phyloP scores from a whole-genome alignment of 345 rosid genomes.

The Ceriops zippeliana region DNA sequence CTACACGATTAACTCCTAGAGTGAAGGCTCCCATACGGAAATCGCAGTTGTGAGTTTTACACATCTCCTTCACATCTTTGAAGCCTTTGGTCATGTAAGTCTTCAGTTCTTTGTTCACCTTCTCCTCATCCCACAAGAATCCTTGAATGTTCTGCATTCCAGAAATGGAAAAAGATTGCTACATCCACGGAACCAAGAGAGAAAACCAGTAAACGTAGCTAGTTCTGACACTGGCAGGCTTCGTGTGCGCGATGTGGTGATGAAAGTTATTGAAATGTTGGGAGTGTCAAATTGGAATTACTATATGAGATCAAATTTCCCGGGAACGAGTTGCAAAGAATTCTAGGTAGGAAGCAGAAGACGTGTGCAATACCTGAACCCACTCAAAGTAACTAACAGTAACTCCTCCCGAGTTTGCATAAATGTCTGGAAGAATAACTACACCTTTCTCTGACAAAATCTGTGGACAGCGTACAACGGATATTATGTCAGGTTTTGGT shows the following conservation, averaged over 20 bases:
- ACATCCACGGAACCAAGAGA: neutral
- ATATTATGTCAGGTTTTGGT: neutral
- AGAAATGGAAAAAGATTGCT: neutral
- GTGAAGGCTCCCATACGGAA: constrained; percentile 99
- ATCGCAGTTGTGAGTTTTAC: constrained; percentile 72
- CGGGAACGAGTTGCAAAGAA: neutral
- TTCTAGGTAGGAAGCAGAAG: neutral
- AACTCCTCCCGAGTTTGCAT: constrained; percentile 96
- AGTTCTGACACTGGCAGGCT: neutral
- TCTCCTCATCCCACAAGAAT: constrained; percentile 94
- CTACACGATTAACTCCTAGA: constrained; percentile 91
- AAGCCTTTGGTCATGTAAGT: constrained; percentile 86
- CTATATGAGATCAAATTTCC: too few species aligned
- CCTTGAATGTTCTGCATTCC: constrained; percentile 85
- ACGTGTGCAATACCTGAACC: constrained; percentile 67
- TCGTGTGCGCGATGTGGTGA: neutral
- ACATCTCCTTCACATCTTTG: constrained; percentile 77
- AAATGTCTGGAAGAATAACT: constrained; percentile 86
- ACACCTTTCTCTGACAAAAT: constrained; percentile 84
- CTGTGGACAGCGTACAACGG: constrained; percentile 27
- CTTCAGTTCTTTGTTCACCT: constrained; percentile 71
- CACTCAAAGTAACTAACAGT: constrained; percentile 98
- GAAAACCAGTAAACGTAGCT: neutral
- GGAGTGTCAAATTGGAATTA: neutral
- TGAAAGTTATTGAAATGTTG: neutral